Conservation (phyloP, 495 filamentous ascomycete genomes). For the Podospora conica region DNA sequence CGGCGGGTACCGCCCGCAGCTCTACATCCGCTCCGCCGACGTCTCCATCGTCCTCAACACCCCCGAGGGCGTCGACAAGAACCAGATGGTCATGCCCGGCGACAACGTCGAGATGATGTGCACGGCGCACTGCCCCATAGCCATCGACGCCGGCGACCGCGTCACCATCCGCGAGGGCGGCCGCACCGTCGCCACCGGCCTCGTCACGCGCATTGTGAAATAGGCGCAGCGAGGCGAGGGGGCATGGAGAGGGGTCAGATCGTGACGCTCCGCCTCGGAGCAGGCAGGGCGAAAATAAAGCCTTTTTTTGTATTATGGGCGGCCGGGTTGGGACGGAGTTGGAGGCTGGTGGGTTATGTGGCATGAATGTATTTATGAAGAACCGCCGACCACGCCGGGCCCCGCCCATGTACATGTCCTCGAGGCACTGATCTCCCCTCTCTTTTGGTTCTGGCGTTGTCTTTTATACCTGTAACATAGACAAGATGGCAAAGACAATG, state of each 20-base stretch:
- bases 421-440: slow-evolving; percentile 28
- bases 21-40: slow-evolving; percentile 92
- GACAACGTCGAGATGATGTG: slow-evolving; percentile 97
- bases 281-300: not conserved
- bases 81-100: slow-evolving; percentile 86
- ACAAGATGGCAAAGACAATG: slow-evolving; percentile 24
- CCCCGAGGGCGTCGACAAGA: slow-evolving; percentile 63
- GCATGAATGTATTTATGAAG: slow-evolving; percentile 7
- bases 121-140: slow-evolving; percentile 71
- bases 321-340: slow-evolving; percentile 2
- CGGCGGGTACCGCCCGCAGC: slow-evolving; percentile 90
- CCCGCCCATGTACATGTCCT: slow-evolving; percentile 15
- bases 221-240: slow-evolving; percentile 31
- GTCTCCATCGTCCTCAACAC: slow-evolving; percentile 75
- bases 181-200: slow-evolving; percentile 84
- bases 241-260: not conserved
- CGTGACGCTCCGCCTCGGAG: not conserved
- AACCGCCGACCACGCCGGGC: not conserved
- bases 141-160: slow-evolving; percentile 80
- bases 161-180: slow-evolving; percentile 97
- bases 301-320: slow-evolving; percentile 7
- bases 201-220: slow-evolving; percentile 78
- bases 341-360: slow-evolving; percentile 1
- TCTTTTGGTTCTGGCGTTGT: slow-evolving; percentile 24
- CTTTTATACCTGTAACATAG: slow-evolving; percentile 30